Conservation (phyloP, 2,329 filamentous ascomycete species). For the Hypoxylon sp. region DNA sequence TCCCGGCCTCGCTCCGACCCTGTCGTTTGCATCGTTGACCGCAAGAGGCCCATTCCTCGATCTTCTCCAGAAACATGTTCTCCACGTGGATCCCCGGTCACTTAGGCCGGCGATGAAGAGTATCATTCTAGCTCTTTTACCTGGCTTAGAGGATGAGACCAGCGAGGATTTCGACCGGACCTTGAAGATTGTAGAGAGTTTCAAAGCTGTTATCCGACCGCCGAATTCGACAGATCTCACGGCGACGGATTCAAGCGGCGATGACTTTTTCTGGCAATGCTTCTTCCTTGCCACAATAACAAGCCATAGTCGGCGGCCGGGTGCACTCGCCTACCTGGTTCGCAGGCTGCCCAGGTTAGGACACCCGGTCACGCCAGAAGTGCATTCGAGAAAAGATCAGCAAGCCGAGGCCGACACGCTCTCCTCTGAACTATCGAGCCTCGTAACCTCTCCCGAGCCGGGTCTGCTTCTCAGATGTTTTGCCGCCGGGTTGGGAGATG, state of each 20-base stretch:
- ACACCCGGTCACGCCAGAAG: conserved; percentile 46
- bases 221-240: conserved; percentile 58
- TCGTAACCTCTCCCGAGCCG: conserved; percentile 88
- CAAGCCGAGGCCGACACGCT: conserved; percentile 53
- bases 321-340: conserved; percentile 85
- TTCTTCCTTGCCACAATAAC: conserved; percentile 95
- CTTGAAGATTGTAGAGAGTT: conserved; percentile 76
- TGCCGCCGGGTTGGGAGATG: conserved; percentile 84
- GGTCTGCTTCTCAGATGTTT: conserved; percentile 91
- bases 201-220: conserved; percentile 73
- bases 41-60: conserved; percentile 87
- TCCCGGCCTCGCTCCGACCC: conserved; percentile 84
- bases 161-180: conserved; percentile 97
- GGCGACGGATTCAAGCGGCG: conserved; percentile 65
- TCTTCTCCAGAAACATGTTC: conserved; percentile 81
- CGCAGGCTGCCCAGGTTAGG: conserved; percentile 80
- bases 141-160: conserved; percentile 93
- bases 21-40: conserved; percentile 93
- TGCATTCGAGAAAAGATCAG: conserved; percentile 44
- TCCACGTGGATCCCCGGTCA: conserved; percentile 72
- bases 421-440: conserved; percentile 63
- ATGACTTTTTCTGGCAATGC: conserved; percentile 98
- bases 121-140: conserved; percentile 85
- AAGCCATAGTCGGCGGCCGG: conserved; percentile 81
- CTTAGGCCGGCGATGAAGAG: conserved; percentile 90